A percentile compares a stretch with the other conserved stretches of the same genome.
Conservation (phyloP, 345 rosid species). For the Nephelium lappaceum region DNA sequence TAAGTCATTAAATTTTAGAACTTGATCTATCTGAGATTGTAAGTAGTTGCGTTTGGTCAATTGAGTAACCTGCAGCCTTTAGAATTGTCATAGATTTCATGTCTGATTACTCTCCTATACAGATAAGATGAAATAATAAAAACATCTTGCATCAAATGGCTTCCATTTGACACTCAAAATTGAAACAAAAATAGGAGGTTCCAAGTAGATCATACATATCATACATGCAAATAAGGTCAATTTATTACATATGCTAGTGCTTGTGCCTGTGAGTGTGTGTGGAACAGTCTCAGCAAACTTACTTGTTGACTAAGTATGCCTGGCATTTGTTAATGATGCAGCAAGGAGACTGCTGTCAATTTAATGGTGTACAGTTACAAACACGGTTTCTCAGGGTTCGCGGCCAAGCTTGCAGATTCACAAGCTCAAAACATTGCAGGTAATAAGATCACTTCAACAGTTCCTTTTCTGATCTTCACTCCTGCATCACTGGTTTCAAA, state of each 20-base stretch:
- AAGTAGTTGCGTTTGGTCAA: not conserved
- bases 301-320: not conserved
- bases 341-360: slow-evolving; percentile 48
- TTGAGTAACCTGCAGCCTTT: no score
- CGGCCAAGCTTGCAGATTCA: slow-evolving; percentile 60
- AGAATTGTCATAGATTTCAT: not conserved
- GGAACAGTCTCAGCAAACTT: not conserved
- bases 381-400: slow-evolving; percentile 57
- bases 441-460: not conserved
- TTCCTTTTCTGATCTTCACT: not conserved
- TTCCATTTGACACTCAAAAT: no score
- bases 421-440: slow-evolving; percentile 41
- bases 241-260: no score
- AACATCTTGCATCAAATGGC: no score
- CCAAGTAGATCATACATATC: no score
- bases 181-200: no score
- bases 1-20: no score
- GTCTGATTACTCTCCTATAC: not conserved
- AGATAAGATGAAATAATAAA: no score
- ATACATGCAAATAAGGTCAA: no score
- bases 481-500: no score
- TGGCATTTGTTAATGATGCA: slow-evolving; percentile 34
- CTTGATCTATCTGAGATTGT: no score
- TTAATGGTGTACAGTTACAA: slow-evolving; percentile 41
- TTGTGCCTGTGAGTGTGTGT: no score